These are phyloP conservation scores for Penicillium argentinense DNA, from an alignment of 495 filamentous ascomycete genomes.

Conservation along the genomic window DNA sequence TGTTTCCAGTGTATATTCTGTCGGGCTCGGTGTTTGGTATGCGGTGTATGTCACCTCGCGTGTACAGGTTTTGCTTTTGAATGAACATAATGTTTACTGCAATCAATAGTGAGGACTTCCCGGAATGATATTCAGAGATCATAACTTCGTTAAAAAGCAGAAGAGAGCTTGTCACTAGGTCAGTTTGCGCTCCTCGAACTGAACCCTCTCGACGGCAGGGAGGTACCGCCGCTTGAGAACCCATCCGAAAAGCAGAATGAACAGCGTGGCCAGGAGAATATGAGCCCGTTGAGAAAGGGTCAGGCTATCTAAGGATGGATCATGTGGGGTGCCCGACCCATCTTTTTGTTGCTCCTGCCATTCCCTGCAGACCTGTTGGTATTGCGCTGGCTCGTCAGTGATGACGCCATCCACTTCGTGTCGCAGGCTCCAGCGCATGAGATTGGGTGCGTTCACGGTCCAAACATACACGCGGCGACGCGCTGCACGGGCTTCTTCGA, in stretches of 20 bases:
- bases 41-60: neutral
- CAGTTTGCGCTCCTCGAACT: slow-evolving; percentile 16
- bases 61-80: slow-evolving; percentile 2
- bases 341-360: slow-evolving; percentile 19
- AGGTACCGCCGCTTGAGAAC: slow-evolving; percentile 18
- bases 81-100: slow-evolving; percentile 10
- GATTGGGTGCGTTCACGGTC: slow-evolving; percentile 76
- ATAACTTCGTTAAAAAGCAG: neutral
- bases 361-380: slow-evolving; percentile 10
- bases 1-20: slow-evolving; percentile 16
- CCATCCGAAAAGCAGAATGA: slow-evolving; percentile 28
- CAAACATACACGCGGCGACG: slow-evolving; percentile 67
- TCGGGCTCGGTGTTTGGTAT: slow-evolving; percentile 16
- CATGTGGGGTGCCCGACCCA: neutral
- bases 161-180: neutral
- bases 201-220: slow-evolving; percentile 11
- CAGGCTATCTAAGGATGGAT: slow-evolving; percentile 15
- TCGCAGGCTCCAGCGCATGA: slow-evolving; percentile 72
- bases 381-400: slow-evolving; percentile 53
- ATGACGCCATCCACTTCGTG: slow-evolving; percentile 56
- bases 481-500: slow-evolving; percentile 54
- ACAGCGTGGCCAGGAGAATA: slow-evolving; percentile 8
- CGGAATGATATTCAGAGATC: slow-evolving; percentile 5
- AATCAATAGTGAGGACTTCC: neutral
- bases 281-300: slow-evolving; percentile 14